Evolutionary conservation across 345 rosid species (phyloP).

Genomic region (Conringia planisiliqua): DNA sequence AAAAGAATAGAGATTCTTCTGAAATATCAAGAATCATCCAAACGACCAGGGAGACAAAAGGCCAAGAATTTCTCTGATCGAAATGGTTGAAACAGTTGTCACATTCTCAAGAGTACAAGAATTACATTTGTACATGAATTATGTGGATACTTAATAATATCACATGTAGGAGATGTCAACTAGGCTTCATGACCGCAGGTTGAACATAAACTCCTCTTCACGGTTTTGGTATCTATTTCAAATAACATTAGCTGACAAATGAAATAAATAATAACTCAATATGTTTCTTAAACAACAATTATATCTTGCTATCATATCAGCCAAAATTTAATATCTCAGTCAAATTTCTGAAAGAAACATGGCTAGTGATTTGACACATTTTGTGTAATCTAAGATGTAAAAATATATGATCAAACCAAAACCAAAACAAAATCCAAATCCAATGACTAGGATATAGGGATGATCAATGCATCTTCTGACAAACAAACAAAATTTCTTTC

Average conservation of each 20-base stretch:
- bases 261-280: neutral
- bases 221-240: conserved; percentile 6
- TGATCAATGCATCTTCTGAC: neutral
- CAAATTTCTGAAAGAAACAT: neutral
- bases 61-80: conserved; percentile 1
- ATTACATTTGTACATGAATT: conserved; percentile 11
- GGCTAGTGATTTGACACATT: neutral
- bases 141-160: neutral
- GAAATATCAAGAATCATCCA: conserved; percentile 8
- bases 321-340: neutral
- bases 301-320: neutral
- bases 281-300: neutral
- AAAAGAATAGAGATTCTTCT: neutral
- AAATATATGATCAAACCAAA: neutral
- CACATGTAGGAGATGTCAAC: conserved; percentile 3
- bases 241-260: neutral
- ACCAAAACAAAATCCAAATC: neutral
- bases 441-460: neutral
- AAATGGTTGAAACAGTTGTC: conserved; percentile 15
- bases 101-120: neutral
- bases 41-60: conserved; percentile 16
- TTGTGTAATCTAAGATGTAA: neutral
- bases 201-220: conserved; percentile 3
- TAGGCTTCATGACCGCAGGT: neutral
- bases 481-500: neutral